Conservation (phyloP, 805 yeast species). For the Priceomyces carsonii region DNA sequence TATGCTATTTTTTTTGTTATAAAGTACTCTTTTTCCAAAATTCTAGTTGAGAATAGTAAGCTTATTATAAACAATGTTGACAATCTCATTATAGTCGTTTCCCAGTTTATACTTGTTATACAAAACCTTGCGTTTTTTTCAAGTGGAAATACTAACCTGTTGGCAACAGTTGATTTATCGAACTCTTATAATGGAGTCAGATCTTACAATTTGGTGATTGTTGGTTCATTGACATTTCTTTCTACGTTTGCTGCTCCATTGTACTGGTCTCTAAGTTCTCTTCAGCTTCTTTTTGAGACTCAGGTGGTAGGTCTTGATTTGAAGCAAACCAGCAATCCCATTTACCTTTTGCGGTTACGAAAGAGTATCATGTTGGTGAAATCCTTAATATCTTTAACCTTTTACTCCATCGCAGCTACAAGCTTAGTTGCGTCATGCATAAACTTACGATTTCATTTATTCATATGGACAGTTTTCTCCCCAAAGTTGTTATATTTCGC, state of each 20-base stretch:
- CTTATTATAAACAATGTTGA: conserved; percentile 13
- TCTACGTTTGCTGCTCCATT: conserved; percentile 88
- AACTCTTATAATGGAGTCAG: conserved; percentile 90
- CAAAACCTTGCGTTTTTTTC: conserved; percentile 83
- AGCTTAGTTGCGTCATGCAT: conserved; percentile 69
- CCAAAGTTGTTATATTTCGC: conserved; percentile 84
- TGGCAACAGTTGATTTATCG: conserved; percentile 86
- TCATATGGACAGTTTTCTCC: conserved; percentile 97
- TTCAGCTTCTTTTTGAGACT: conserved; percentile 41
- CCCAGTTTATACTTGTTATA: conserved; percentile 48
- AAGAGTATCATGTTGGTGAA: conserved; percentile 36
- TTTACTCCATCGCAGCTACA: conserved; percentile 60
- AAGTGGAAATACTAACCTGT: conserved; percentile 87
- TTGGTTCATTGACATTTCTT: conserved; percentile 75
- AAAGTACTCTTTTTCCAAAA: conserved; percentile 19
- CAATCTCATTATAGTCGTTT: conserved; percentile 19
- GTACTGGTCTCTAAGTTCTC: conserved; percentile 66
- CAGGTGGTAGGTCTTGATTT: conserved; percentile 15
- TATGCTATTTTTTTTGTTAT: conserved; percentile 39
- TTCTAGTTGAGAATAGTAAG: conserved; percentile 8
- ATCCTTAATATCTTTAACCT: conserved; percentile 42
- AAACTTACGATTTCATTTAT: conserved; percentile 77
- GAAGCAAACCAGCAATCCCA: conserved; percentile 11
- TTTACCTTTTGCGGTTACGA: conserved; percentile 23
- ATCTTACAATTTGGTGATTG: conserved; percentile 65